Evolutionary conservation across 495 filamentous ascomycete species (phyloP).

Genomic region (Talaromyces stipitatus): DNA sequence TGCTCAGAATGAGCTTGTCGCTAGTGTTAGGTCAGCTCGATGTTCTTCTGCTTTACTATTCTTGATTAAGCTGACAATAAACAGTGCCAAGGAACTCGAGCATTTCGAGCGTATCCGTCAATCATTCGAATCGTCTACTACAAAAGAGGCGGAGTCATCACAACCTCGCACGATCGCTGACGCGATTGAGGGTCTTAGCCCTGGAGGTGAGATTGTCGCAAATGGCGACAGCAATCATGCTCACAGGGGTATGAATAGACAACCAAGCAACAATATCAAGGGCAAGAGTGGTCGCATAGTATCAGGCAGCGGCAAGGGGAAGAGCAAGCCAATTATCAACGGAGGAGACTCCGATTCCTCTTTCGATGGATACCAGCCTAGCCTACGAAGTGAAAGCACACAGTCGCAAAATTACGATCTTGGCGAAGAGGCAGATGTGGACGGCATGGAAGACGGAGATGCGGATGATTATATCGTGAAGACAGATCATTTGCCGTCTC

Average conservation of each 20-base stretch:
- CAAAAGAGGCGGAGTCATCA: constrained; percentile 27
- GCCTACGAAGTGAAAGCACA: constrained; percentile 7
- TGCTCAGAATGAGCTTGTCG: constrained; percentile 79
- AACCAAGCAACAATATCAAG: constrained; percentile 16
- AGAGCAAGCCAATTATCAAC: constrained; percentile 31
- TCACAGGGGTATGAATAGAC: constrained; percentile 19
- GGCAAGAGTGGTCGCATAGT: constrained; percentile 31
- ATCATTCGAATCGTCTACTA: constrained; percentile 61
- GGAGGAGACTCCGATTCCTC: constrained; percentile 32
- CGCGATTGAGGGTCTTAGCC: constrained; percentile 8
- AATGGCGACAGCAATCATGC: constrained; percentile 19
- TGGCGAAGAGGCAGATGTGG: constrained; percentile 31
- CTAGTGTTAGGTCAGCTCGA: constrained; percentile 73
- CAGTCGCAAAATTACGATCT: constrained; percentile 14
- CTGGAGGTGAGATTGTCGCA: constrained; percentile 9
- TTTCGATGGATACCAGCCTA: constrained; percentile 19
- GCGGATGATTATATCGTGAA: constrained; percentile 43
- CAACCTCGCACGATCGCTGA: constrained; percentile 11
- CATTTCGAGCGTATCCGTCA: constrained; percentile 83
- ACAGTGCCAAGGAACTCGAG: constrained; percentile 78
- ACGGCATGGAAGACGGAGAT: constrained; percentile 32
- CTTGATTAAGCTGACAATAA: constrained; percentile 12
- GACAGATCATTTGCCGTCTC: constrained; percentile 29
- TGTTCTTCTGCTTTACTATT: background rate
- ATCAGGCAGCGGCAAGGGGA: constrained; percentile 40